phyloP scores from a whole-genome alignment of 1,139 yeast species.

The Oligophagozyma castellii region DNA sequence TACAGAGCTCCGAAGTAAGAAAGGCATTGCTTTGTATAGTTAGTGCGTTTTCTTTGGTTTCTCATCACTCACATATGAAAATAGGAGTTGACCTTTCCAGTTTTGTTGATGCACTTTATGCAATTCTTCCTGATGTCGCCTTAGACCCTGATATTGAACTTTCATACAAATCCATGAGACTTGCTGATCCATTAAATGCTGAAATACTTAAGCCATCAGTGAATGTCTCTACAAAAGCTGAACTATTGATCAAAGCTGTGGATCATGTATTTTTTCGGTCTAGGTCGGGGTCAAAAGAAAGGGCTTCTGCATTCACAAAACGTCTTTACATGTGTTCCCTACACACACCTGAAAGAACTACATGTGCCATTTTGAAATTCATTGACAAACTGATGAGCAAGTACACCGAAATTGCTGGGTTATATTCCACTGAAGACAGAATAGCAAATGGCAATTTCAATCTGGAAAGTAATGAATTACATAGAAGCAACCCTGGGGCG shows the following conservation, averaged over 20 bases:
- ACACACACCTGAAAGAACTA: constrained; percentile 80
- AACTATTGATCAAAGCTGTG: constrained; percentile 59
- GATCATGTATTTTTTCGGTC: constrained; percentile 75
- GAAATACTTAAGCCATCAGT: constrained; percentile 49
- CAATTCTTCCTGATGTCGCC: constrained; percentile 50
- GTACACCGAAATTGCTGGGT: constrained; percentile 54
- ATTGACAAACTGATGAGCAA: constrained; percentile 61
- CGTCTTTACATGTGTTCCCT: constrained; percentile 52
- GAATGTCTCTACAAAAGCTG: constrained; percentile 80
- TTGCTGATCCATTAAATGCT: constrained; percentile 56
- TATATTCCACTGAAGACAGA: constrained; percentile 81
- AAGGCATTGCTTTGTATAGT: constrained; percentile 72
- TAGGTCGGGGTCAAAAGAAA: constrained; percentile 50
- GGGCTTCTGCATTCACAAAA: constrained; percentile 78
- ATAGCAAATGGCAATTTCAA: constrained; percentile 65
- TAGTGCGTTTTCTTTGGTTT: constrained; percentile 77
- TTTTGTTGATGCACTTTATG: constrained; percentile 62
- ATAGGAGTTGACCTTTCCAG: constrained; percentile 52
- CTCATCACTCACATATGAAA: constrained; percentile 57
- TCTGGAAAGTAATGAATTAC: constrained; percentile 52
- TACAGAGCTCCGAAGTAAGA: constrained; percentile 34
- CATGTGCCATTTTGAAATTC: constrained; percentile 63
- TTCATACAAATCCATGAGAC: constrained; percentile 64
- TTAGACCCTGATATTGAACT: constrained; percentile 77
- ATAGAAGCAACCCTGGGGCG: constrained; percentile 71